These are phyloP conservation scores for Cephaloascus fragrans DNA, from an alignment of 805 yeast species.

Conservation along the genomic window DNA sequence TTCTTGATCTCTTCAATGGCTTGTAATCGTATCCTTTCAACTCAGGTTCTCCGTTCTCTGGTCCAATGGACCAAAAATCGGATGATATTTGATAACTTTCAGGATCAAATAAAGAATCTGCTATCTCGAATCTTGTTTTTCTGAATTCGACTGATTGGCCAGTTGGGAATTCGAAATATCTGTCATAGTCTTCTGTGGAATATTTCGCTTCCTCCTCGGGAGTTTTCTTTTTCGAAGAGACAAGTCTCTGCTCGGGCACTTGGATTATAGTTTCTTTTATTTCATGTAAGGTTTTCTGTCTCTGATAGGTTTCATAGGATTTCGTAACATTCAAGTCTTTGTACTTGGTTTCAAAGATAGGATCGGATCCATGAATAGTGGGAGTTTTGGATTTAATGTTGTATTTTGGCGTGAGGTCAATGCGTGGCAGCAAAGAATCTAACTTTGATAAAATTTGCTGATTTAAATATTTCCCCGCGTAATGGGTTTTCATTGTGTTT, in stretches of 20 bases:
- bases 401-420: slow-evolving; percentile 36
- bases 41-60: slow-evolving; percentile 42
- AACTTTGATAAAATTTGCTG: slow-evolving; percentile 40
- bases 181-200: slow-evolving; percentile 16
- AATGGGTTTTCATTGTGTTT: slow-evolving; percentile 60
- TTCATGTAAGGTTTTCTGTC: slow-evolving; percentile 50
- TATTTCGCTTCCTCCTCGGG: slow-evolving; percentile 11
- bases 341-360: slow-evolving; percentile 15
- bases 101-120: slow-evolving; percentile 70
- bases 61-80: slow-evolving; percentile 12
- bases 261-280: slow-evolving; percentile 66
- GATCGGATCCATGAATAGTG: slow-evolving; percentile 7
- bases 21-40: slow-evolving; percentile 58
- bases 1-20: slow-evolving; percentile 56
- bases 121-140: slow-evolving; percentile 49
- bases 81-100: slow-evolving; percentile 26
- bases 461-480: slow-evolving; percentile 62
- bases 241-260: slow-evolving; percentile 34
- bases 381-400: slow-evolving; percentile 36
- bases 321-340: slow-evolving; percentile 27
- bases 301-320: slow-evolving; percentile 48
- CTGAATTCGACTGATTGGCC: slow-evolving; percentile 59
- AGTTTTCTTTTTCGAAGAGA: slow-evolving; percentile 10
- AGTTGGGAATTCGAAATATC: slow-evolving; percentile 67
- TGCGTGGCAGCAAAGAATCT: slow-evolving; percentile 13